A percentile compares a stretch with the other conserved stretches of the same genome.
Evolutionary conservation across 169 alveolate genomes (phyloP).

Genomic region (Plasmodium coatneyi): DNA sequence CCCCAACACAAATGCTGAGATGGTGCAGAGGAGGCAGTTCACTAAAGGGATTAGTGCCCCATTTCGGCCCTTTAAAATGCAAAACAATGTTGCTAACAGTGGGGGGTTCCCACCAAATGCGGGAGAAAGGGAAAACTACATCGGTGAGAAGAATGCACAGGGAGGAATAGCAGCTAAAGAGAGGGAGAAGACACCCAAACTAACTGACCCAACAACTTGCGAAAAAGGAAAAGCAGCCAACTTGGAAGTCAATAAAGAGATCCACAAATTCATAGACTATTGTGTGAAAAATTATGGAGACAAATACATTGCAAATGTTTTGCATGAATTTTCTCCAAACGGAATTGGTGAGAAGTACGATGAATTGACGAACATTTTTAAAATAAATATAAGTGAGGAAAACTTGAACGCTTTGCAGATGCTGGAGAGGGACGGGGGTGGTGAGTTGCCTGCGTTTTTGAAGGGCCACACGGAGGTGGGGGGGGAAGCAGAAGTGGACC

Average conservation of each 20-base stretch:
- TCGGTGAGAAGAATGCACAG: background rate
- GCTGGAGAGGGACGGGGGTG: constrained; percentile 14
- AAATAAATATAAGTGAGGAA: constrained; percentile 45
- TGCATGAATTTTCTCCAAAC: constrained; percentile 30
- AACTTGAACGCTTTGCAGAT: constrained; percentile 22
- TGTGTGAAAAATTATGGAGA: constrained; percentile 71
- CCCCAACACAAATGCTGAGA: background rate
- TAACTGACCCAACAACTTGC: background rate
- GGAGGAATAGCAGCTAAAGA: background rate
- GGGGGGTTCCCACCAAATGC: background rate
- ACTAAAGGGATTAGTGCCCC: background rate
- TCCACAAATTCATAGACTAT: constrained; percentile 65
- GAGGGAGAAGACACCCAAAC: background rate
- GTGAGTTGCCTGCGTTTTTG: constrained; percentile 19
- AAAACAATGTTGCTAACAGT: background rate
- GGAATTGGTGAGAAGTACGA: constrained; percentile 26
- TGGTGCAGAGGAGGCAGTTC: background rate
- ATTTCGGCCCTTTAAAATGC: background rate
- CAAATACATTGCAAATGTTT: constrained; percentile 26
- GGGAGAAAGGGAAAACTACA: background rate
- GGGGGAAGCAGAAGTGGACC: background rate
- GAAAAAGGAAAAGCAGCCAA: background rate
- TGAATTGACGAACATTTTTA: constrained; percentile 47
- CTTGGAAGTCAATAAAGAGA: constrained; percentile 65
- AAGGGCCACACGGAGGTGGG: background rate